phyloP scores from a whole-genome alignment of 2,329 filamentous ascomycete species.

The Grosmannia serpens region DNA sequence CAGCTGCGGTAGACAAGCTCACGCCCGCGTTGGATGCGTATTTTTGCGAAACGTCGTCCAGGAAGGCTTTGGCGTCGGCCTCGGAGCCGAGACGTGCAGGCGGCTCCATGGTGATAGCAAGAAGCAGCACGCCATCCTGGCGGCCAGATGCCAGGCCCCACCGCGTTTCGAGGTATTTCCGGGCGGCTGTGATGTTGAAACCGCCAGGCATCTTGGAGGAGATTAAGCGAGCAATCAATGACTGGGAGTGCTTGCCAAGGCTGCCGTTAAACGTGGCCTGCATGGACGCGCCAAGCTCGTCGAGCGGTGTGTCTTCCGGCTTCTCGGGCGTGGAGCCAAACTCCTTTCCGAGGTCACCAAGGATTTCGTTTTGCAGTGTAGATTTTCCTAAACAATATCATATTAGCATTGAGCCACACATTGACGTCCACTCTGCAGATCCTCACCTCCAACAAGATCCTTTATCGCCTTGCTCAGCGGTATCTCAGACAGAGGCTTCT shows the following conservation, averaged over 20 bases:
- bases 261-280: constrained; percentile 98
- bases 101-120: constrained; percentile 90
- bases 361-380: constrained; percentile 95
- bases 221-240: constrained; percentile 84
- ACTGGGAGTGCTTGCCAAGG: constrained; percentile 91
- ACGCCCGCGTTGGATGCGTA: constrained; percentile 79
- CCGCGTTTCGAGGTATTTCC: constrained; percentile 88
- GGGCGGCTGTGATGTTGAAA: constrained; percentile 93
- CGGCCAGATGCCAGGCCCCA: constrained; percentile 82
- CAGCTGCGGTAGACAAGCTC: constrained; percentile 64
- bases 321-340: constrained; percentile 98
- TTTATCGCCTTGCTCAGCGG: constrained; percentile 96
- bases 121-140: constrained; percentile 80
- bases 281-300: constrained; percentile 90
- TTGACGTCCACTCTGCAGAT: constrained; percentile 1
- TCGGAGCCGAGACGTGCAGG: constrained; percentile 79
- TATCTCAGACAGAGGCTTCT: constrained; percentile 82
- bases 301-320: constrained; percentile 91
- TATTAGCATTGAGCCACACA: background rate
- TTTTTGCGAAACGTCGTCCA: constrained; percentile 81
- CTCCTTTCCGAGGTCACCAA: constrained; percentile 95
- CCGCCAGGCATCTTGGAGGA: constrained; percentile 99
- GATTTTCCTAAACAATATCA: constrained; percentile 62
- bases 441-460: constrained; percentile 87
- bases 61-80: constrained; percentile 79